Conservation (phyloP, 768 basidiomycete species). For the Boletus subparvulus region DNA sequence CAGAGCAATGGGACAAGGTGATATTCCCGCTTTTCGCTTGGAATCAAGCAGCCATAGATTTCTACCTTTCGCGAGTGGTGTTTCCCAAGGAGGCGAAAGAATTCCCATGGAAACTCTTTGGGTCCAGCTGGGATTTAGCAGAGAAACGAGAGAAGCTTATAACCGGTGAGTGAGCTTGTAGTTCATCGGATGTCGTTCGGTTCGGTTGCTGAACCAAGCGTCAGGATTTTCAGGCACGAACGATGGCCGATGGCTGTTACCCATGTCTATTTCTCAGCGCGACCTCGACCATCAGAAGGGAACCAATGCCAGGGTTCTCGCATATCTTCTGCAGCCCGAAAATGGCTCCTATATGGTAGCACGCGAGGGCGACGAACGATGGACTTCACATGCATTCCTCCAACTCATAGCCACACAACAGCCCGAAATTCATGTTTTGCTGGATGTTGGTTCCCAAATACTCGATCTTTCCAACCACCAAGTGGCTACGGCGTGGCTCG, state of each 20-base stretch:
- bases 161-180: slow-evolving; percentile 1
- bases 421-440: slow-evolving; percentile 42
- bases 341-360: slow-evolving; percentile 12
- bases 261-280: slow-evolving; percentile 30
- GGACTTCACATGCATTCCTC: slow-evolving; percentile 15
- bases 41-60: slow-evolving; percentile 3
- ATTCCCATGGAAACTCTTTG: slow-evolving; percentile 29
- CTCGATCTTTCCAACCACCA: slow-evolving; percentile 46
- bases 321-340: slow-evolving; percentile 27
- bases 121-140: slow-evolving; percentile 39
- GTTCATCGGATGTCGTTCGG: neutral
- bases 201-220: neutral
- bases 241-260: slow-evolving; percentile 37
- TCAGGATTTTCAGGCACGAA: slow-evolving; percentile 43
- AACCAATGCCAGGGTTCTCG: slow-evolving; percentile 43
- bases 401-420: slow-evolving; percentile 29
- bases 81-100: slow-evolving; percentile 36
- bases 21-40: neutral
- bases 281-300: slow-evolving; percentile 26
- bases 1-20: slow-evolving; percentile 1
- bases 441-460: slow-evolving; percentile 58
- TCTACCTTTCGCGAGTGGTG: slow-evolving; percentile 29
- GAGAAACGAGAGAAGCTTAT: slow-evolving; percentile 10
- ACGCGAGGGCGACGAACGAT: neutral
- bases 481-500: slow-evolving; percentile 43